Base-by-base conservation (phyloP, 371 early-diverging fungal genomes). In the Amoeboaphelidium protococcarum region DNA sequence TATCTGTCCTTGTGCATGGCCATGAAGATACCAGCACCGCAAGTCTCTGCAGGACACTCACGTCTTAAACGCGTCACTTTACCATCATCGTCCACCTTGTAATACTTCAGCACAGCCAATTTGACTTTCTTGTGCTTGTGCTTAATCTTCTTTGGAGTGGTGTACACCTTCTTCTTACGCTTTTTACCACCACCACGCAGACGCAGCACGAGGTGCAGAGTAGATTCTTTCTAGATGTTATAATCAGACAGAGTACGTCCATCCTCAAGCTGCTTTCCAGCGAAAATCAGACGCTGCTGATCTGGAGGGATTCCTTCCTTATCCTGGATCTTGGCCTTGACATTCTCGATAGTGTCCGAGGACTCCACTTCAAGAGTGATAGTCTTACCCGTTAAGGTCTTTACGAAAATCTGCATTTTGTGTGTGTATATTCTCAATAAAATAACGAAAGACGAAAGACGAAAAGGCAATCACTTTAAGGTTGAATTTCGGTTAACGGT, bases 281-380 rank as follows among this genome's bases (percentile, higher is more conserved):
- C 96, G 65, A 98, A 97, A 64, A 98, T 98, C 56, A 97, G 77
- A 59, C 97, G 92, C 70, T 98, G 98, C 76, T 98, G 99, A 67
- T 97, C 97, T 53, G 98, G 98, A 50, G 98, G 97, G 62, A 98
- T 99, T 56, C 77, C 78, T 67, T 89, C 87, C 66, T 84, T 85
- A 60, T 74, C 80, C 62, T 82, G 78, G 58, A 84, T 82, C 69
- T 79, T 78, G 53, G 71, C 64, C 73, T 81, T 84, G 67, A 84
- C 78, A 62, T 68, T 71, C 63, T 80, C 80, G 63, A 86, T 78
- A 51, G 80, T 74, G 54, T 74, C 81, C 47, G 66, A 50, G 44
- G 70, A 57, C 53, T 76, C 66, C 53, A 76, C 80, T 64, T 84
- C 78, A 51, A 80, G 67, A 54, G 79, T 74, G 58, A 82, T 75